Base-by-base conservation (phyloP, 164 flowering plant species). In the Cinnamomum micranthum region DNA sequence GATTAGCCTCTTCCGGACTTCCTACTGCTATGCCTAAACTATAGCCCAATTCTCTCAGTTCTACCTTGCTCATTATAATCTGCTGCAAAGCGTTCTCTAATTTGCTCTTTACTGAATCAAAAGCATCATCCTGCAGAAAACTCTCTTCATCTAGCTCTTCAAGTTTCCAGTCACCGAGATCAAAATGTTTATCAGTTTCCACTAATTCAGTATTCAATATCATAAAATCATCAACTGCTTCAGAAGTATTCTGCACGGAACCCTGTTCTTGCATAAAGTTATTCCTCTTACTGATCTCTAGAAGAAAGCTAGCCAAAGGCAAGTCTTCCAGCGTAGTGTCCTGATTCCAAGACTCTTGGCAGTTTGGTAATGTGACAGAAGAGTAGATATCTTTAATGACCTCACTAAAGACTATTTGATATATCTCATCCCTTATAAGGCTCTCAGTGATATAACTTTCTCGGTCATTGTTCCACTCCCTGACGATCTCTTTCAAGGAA, bases 31-130 rank as follows among this genome's bases (percentile, higher is more conserved):
- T 69, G 68, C 79, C 86, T 23, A 75, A 70, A 71, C 76, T 70
- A 69, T 71, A 71, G 41, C 74, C 77, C 67, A 82, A 69, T 73
- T 87, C 85, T 52, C 71, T 71, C 64, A 84, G 20, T 9, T 82
- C 50, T 25, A 22, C 73, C 77, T 81, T 85, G 63, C 83, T 78
- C 20, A 52, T 23, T 15, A 19, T 58, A 28, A 82, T 69, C 60
- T 88, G 83, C 68, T 85, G 78, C 83, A 82, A 69, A 67, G 86
- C 81, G 75, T 73, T 73, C 79, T 81, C 81, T 24, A 85, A 76
- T 69, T 86, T 87, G 47, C 55, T 68, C 22, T 60, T 73, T 20
- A 80, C 78, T 23, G 85, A 82, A 66, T 25, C 70, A 47, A 82
- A 81, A 71, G 31, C 55, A 31, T 80, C 83, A 65, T 80, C 84